Conservation (phyloP, 805 yeast species). For the Clavispora phyllophila region DNA sequence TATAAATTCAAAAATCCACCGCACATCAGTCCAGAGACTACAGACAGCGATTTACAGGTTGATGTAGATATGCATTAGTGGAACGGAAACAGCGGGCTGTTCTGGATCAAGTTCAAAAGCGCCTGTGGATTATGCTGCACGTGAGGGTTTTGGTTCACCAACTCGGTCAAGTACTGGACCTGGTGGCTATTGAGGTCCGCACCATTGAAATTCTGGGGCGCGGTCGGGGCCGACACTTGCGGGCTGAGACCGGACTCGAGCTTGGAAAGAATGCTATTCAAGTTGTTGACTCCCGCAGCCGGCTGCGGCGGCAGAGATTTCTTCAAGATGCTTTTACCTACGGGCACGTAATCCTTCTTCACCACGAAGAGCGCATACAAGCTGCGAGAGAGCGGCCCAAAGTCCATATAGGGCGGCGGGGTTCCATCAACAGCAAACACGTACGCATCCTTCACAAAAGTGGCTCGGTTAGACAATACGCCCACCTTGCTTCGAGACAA, state of each 20-base stretch:
- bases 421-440: conserved; percentile 36
- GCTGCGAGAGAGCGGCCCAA: conserved; percentile 1
- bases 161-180: conserved; percentile 10
- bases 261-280: conserved; percentile 24
- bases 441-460: conserved; percentile 60
- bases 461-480: conserved; percentile 47
- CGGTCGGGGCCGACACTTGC: not conserved
- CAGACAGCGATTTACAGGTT: not conserved
- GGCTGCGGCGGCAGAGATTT: conserved; percentile 5
- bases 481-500: conserved; percentile 47
- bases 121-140: conserved; percentile 15
- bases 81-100: conserved; percentile 1
- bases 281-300: conserved; percentile 5
- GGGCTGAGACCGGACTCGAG: conserved; percentile 10
- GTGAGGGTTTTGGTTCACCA: conserved; percentile 15
- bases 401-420: conserved; percentile 3
- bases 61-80: conserved; percentile 6
- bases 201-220: not conserved
- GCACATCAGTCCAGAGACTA: not conserved
- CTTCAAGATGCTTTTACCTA: conserved; percentile 19
- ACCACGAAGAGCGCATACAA: conserved; percentile 31
- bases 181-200: conserved; percentile 12
- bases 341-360: conserved; percentile 30
- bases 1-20: no score
- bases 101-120: conserved; percentile 12